Evolutionary conservation across 1,284 basidiomycete genomes (phyloP), one percentile per base, ranked within the genome.

Genomic region (Mrakiaceae sp.): DNA sequence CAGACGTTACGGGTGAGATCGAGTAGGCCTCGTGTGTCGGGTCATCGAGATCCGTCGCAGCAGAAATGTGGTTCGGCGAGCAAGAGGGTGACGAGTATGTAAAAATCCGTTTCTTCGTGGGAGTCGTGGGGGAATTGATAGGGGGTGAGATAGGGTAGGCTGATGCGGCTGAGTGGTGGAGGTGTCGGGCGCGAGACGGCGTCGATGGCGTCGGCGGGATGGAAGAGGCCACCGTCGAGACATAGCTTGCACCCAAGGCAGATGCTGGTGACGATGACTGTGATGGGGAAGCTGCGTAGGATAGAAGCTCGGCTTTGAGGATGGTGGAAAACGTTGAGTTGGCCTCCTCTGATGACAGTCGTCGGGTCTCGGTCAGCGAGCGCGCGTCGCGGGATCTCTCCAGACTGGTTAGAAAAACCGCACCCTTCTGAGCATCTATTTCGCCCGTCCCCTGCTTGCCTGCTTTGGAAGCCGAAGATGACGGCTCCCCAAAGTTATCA

Each of bases 1-100:
- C 86, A 43, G 86, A 84, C 8, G 90, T 87, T 5, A 98, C 89
- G 6, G 95, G 95, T 66, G 87, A 90, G 75, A 91, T 83, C 16
- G 88, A 90, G 75, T 97, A 98, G 0, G 86, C 86, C 68, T 90
- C 86, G 72, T 95, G 91, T 0, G 83, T 75, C 67, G 82, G 82
- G 63, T 80, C 81, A 66, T 82, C 80, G 49, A 80, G 70, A 0
- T 74, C 76, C 5, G 67, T 68, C 4, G 67, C 69, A 0, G 55
- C 59, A 3, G 66, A 56, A 48, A 60, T 60, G 60, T 69, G 63
- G 56, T 70, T 62, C 67, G 67, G 64, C 67, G 64, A 62, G 1
- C 71, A 64, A 6, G 72, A 69, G 0, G 79, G 79, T 0, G 78
- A 78, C 4, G 74, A 70, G 70, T 79, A 82, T 64, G 74, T 78